A percentile compares a stretch with the other conserved stretches of the same genome.
phyloP scores from a whole-genome alignment of 2,329 filamentous ascomycete genomes.

The Claviceps sp. region DNA sequence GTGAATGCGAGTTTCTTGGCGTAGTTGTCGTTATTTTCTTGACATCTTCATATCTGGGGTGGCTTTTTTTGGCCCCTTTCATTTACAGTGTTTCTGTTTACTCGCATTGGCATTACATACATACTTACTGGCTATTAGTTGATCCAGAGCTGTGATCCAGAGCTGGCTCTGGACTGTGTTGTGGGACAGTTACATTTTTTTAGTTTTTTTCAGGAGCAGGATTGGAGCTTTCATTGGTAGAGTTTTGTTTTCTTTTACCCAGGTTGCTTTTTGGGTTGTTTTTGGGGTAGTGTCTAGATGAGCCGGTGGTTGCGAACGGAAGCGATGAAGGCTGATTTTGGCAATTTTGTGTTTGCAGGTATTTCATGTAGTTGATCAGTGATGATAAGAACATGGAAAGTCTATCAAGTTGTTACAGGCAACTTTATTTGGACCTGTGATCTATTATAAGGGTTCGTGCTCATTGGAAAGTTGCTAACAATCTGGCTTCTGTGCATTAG shows the following conservation, averaged over 20 bases:
- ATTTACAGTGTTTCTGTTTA: not conserved
- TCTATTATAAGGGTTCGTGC: no score
- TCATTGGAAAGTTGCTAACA: no score
- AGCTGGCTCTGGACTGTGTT: not conserved
- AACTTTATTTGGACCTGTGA: no score
- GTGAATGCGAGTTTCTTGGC: conserved; percentile 47
- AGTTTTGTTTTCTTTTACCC: not conserved
- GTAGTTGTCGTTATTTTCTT: conserved; percentile 13
- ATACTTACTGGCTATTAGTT: no score
- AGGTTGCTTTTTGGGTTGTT: not conserved
- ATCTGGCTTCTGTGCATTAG: no score
- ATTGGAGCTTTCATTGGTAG: not conserved
- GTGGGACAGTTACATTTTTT: not conserved
- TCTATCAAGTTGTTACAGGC: no score
- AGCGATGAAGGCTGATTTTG: not conserved
- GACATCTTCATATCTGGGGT: not conserved
- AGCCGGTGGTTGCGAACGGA: not conserved
- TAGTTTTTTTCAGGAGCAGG: not conserved
- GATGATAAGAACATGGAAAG: no score
- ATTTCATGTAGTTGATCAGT: no score
- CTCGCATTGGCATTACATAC: not conserved
- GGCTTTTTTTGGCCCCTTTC: not conserved
- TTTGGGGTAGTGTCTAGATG: not conserved
- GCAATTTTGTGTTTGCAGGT: no score
- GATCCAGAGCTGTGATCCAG: not conserved